These are phyloP conservation scores for Paralagenidium karlingii DNA, from an alignment of 352 stramenopile species.

Conservation along the genomic window DNA sequence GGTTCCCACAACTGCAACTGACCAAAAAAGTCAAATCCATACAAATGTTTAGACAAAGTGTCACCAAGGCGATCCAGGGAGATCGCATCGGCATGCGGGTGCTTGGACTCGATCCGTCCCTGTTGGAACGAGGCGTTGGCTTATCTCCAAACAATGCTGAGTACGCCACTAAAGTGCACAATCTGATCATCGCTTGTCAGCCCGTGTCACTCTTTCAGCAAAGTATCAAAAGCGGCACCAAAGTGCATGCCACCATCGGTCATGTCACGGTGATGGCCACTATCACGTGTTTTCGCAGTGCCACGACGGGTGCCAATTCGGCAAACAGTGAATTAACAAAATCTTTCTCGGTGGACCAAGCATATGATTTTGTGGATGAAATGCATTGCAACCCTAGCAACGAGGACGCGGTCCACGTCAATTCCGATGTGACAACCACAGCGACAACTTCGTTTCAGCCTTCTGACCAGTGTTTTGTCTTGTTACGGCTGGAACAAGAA, in stretches of 20 bases:
- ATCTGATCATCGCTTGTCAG: conserved; percentile 34
- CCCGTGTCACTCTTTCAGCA: conserved; percentile 46
- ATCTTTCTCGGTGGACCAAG: background rate
- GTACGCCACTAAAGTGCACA: conserved; percentile 33
- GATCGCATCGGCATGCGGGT: conserved; percentile 96
- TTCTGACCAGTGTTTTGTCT: conserved; percentile 16
- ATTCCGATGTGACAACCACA: background rate
- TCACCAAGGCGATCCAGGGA: conserved; percentile 73
- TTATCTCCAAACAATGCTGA: conserved; percentile 35
- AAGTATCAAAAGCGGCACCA: conserved; percentile 41
- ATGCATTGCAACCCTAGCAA: conserved; percentile 9
- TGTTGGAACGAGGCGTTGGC: conserved; percentile 47
- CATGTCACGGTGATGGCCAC: conserved; percentile 62
- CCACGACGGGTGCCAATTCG: too few relatives aligned
- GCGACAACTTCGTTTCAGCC: too few relatives aligned
- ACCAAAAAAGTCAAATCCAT: conserved; percentile 95
- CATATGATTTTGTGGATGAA: conserved; percentile 33
- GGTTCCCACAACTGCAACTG: conserved; percentile 78
- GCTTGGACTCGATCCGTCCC: conserved; percentile 35
- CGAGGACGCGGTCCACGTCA: background rate
- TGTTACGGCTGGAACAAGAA: conserved; percentile 57
- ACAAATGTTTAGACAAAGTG: conserved; percentile 94
- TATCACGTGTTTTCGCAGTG: conserved; percentile 61
- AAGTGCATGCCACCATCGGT: conserved; percentile 61
- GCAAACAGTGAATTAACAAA: background rate